A percentile compares a stretch with the other conserved stretches of the same genome.
Conservation (phyloP, 805 yeast species). For the Debaryomyces prosopidis region DNA sequence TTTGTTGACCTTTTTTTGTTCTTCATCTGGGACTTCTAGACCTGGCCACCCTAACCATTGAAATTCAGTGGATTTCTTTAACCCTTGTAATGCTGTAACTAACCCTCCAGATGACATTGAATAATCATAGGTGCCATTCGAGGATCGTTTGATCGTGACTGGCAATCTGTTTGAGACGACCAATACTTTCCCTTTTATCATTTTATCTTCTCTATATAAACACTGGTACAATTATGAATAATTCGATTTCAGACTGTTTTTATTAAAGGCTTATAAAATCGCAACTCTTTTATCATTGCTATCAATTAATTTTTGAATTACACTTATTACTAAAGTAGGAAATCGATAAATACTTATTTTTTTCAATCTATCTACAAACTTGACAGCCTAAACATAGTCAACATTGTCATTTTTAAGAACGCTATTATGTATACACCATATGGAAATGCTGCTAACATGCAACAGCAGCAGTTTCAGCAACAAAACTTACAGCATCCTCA, state of each 20-base stretch:
- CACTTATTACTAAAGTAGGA: conserved; percentile 1
- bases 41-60: conserved; percentile 99
- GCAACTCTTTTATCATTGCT: background rate
- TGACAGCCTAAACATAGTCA: too few relatives aligned
- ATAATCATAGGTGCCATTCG: conserved; percentile 70
- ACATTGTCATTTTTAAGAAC: too few relatives aligned
- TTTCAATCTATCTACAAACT: background rate
- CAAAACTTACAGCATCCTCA: conserved; percentile 32
- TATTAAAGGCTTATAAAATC: background rate
- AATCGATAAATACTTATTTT: background rate
- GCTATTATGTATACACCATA: conserved; percentile 43
- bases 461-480: conserved; percentile 21
- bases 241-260: too few relatives aligned
- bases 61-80: conserved; percentile 77
- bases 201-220: conserved; percentile 1
- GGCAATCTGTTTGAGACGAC: conserved; percentile 96
- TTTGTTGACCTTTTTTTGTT: conserved; percentile 63
- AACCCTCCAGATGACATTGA: conserved; percentile 96
- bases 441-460: conserved; percentile 23
- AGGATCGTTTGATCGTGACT: conserved; percentile 75
- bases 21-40: conserved; percentile 77
- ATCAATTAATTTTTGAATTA: background rate
- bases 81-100: conserved; percentile 92
- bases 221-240: background rate
- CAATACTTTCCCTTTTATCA: conserved; percentile 65